phyloP scores from a whole-genome alignment of 176 grass and related monocot genomes.

The Lolium perenne region DNA sequence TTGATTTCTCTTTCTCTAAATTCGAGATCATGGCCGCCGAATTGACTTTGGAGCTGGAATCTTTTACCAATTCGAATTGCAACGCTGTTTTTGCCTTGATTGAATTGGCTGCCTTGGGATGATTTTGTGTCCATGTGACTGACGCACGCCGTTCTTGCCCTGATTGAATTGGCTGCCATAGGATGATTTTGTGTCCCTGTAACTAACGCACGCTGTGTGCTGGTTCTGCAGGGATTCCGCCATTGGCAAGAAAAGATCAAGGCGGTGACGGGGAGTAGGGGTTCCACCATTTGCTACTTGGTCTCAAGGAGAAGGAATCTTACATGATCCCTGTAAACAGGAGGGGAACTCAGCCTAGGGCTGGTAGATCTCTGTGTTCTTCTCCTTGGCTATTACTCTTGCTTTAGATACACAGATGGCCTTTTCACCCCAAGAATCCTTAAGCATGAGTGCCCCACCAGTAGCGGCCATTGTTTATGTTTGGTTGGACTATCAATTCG shows the following conservation, averaged over 20 bases:
- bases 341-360: conserved; percentile 69
- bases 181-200: conserved; percentile 24
- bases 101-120: conserved; percentile 16
- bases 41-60: background rate
- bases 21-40: background rate
- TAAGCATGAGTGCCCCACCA: conserved; percentile 25
- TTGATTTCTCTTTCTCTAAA: conserved; percentile 10
- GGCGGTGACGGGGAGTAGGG: conserved; percentile 23
- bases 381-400: conserved; percentile 43
- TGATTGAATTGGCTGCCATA: conserved; percentile 20
- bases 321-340: conserved; percentile 87
- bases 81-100: background rate
- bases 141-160: conserved; percentile 18
- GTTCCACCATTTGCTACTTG: conserved; percentile 15
- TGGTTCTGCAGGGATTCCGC: conserved; percentile 36
- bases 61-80: background rate
- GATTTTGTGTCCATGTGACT: conserved; percentile 30
- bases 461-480: conserved; percentile 45
- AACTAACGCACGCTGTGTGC: conserved; percentile 25
- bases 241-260: background rate
- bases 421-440: conserved; percentile 26
- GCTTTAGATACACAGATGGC: conserved; percentile 31
- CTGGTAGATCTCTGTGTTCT: conserved; percentile 64
- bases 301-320: conserved; percentile 47
- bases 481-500: conserved; percentile 45